A percentile compares a stretch with the other conserved stretches of the same genome.
These are phyloP conservation scores for Zalaria obscura DNA, from an alignment of 2,329 filamentous ascomycete genomes.

Conservation along the genomic window DNA sequence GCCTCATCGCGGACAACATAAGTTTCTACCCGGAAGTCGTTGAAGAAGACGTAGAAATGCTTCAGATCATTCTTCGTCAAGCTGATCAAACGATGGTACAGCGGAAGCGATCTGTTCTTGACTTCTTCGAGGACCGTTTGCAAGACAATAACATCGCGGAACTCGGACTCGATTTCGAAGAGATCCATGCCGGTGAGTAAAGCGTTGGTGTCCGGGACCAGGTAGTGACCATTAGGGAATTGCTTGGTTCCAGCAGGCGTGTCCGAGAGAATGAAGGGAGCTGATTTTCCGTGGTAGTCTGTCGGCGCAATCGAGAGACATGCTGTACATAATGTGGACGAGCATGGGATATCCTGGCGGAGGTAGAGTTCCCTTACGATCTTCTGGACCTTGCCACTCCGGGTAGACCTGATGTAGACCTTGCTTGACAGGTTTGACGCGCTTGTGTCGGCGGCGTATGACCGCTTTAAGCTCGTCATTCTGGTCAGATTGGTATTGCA, in stretches of 20 bases:
- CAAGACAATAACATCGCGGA: conserved; percentile 92
- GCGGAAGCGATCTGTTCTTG: conserved; percentile 78
- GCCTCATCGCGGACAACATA: conserved; percentile 60
- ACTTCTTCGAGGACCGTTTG: conserved; percentile 96
- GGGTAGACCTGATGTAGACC: conserved; percentile 86
- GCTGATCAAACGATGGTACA: conserved; percentile 85
- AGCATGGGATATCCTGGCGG: conserved; percentile 92
- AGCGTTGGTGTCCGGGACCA: conserved; percentile 92
- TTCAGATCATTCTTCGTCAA: conserved; percentile 94
- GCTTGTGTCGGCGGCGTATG: conserved; percentile 35
- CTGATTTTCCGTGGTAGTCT: conserved; percentile 61
- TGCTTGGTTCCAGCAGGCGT: conserved; percentile 70
- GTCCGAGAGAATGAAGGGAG: conserved; percentile 78
- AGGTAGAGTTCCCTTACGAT: conserved; percentile 95
- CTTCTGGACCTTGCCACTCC: conserved; percentile 95
- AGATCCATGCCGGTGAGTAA: conserved; percentile 93
- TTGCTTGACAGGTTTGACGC: conserved; percentile 81
- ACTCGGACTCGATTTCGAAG: conserved; percentile 81
- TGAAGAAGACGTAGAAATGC: conserved; percentile 97
- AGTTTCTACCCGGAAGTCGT: conserved; percentile 90
- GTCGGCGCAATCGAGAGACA: conserved; percentile 61
- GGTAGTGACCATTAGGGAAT: conserved; percentile 80
- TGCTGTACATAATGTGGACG: conserved; percentile 68
- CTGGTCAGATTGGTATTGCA: not conserved
- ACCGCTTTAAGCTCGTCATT: conserved; percentile 51